These are phyloP conservation scores for Dipteronia dyeriana DNA, from an alignment of 345 rosid genomes.

Conservation along the genomic window DNA sequence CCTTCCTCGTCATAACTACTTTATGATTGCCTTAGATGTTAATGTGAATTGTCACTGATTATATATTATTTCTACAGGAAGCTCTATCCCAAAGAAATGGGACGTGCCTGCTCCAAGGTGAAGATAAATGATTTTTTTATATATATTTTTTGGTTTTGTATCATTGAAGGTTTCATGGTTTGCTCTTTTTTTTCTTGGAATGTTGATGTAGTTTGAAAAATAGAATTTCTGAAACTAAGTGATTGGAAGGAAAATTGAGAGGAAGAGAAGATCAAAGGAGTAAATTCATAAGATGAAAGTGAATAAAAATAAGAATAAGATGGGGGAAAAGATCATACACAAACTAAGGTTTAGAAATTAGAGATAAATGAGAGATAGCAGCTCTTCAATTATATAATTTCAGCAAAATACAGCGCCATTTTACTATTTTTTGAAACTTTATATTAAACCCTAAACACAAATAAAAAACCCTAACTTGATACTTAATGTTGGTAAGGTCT, in stretches of 20 bases:
- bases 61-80: conserved; percentile 44
- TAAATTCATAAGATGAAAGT: neutral
- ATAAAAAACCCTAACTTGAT: neutral
- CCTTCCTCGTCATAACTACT: conserved; percentile 8
- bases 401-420: neutral
- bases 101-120: conserved; percentile 58
- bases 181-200: neutral
- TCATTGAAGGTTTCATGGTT: conserved; percentile 12
- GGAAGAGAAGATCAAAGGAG: neutral
- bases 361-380: neutral
- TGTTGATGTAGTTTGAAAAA: neutral
- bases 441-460: neutral
- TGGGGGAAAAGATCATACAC: neutral
- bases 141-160: conserved; percentile 5
- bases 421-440: neutral
- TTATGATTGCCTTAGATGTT: conserved; percentile 23
- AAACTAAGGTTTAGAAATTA: neutral
- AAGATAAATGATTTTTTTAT: conserved; percentile 15
- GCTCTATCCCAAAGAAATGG: conserved; percentile 37
- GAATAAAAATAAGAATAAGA: no score
- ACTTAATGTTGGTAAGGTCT: neutral
- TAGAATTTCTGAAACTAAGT: neutral
- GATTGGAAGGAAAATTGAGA: neutral
- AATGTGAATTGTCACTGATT: conserved; percentile 8
- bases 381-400: neutral